phyloP scores from a whole-genome alignment of 768 basidiomycete species.

The Boletus tylopilopsis region DNA sequence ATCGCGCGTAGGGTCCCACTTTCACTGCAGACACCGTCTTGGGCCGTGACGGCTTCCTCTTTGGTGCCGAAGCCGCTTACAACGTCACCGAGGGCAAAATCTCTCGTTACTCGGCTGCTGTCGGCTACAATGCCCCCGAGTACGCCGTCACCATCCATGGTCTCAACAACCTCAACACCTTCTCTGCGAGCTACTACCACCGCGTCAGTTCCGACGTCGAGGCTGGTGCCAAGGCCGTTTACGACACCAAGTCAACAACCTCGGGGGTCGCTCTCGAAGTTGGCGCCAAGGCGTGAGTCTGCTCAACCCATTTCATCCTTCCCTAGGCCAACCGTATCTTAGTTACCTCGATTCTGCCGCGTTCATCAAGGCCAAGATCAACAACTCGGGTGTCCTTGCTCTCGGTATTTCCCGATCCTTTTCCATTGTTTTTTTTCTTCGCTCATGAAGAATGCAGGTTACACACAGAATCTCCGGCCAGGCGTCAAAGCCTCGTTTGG shows the following conservation, averaged over 20 bases:
- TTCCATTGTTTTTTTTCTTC: not conserved
- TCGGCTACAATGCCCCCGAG: conserved; percentile 95
- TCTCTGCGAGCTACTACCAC: conserved; percentile 98
- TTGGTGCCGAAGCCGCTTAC: conserved; percentile 95
- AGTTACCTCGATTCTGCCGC: conserved; percentile 85
- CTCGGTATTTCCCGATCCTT: conserved; percentile 49
- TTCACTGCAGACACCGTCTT: conserved; percentile 95
- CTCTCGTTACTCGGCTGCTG: conserved; percentile 85
- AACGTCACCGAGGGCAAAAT: conserved; percentile 93
- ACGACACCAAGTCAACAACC: conserved; percentile 88
- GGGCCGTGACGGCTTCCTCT: conserved; percentile 95
- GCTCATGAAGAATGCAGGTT: conserved; percentile 44
- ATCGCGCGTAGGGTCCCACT: conserved; percentile 75
- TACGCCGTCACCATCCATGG: conserved; percentile 94
- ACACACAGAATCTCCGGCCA: conserved; percentile 91
- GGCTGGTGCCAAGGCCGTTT: conserved; percentile 94
- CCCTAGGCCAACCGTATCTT: not conserved
- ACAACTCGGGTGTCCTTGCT: conserved; percentile 89
- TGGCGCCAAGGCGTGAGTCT: conserved; percentile 85
- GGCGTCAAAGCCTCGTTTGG: conserved; percentile 93
- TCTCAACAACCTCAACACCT: conserved; percentile 90
- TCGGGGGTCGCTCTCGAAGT: conserved; percentile 89
- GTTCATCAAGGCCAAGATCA: conserved; percentile 98
- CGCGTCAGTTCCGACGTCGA: conserved; percentile 87
- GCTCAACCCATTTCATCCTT: not conserved